Percentiles rank a stretch among this genome's conserved stretches.
Conservation (phyloP, 441 rosid species). For the Adansonia gregorii region DNA sequence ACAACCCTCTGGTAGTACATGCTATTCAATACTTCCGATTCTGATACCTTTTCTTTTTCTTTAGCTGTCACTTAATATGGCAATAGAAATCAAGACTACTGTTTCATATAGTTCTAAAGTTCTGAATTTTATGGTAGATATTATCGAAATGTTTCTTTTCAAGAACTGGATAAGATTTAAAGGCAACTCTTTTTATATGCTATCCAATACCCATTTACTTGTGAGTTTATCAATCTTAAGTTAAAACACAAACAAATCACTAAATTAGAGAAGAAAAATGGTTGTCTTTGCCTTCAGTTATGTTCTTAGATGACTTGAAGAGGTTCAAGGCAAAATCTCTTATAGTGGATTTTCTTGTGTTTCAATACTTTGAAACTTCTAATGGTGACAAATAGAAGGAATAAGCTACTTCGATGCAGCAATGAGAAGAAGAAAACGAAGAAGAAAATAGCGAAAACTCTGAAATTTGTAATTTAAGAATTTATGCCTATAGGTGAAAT, state of each 20-base stretch:
- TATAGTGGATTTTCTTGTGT: not conserved
- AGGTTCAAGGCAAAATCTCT: not conserved
- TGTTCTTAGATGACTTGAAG: slow-evolving; percentile 13
- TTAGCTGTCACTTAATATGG: not conserved
- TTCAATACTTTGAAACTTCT: not conserved
- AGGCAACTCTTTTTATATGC: not conserved
- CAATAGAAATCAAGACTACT: slow-evolving; percentile 12
- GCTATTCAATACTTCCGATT: slow-evolving; percentile 12
- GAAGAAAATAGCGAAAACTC: not conserved
- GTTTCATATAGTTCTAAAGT: not conserved
- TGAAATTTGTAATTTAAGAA: slow-evolving; percentile 11
- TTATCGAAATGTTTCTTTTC: slow-evolving; percentile 8
- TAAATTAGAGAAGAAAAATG: not conserved
- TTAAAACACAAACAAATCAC: slow-evolving; percentile 11
- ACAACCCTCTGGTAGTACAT: slow-evolving; percentile 60
- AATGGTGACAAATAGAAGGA: slow-evolving; percentile 7
- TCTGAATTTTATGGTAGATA: slow-evolving; percentile 10
- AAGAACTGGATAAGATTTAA: slow-evolving; percentile 2
- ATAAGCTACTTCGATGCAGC: slow-evolving; percentile 13
- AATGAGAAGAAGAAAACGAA: not conserved
- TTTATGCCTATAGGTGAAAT: slow-evolving; percentile 2
- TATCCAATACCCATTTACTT: not conserved
- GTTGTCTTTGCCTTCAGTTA: not conserved
- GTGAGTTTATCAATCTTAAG: slow-evolving; percentile 7
- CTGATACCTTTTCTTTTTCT: slow-evolving; percentile 14